These are phyloP conservation scores for Tricholoma matsutake DNA, from an alignment of 768 basidiomycete genomes.

Conservation along the genomic window DNA sequence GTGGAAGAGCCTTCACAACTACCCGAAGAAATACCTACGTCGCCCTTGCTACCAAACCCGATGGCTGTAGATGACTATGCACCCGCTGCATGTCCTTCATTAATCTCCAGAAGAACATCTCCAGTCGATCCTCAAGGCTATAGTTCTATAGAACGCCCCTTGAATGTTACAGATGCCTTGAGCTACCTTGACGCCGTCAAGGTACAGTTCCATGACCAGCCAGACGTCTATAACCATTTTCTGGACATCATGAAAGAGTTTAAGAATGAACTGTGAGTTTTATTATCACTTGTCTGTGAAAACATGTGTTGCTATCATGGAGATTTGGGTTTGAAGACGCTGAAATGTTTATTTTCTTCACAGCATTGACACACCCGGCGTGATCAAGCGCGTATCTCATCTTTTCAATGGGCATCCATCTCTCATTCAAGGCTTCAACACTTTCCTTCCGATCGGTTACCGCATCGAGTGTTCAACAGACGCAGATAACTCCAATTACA, in stretches of 20 bases:
- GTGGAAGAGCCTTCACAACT: background rate
- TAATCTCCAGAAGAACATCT: conserved; percentile 5
- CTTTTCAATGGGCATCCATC: conserved; percentile 88
- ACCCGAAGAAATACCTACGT: conserved; percentile 7
- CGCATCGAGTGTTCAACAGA: conserved; percentile 81
- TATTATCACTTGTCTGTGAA: background rate
- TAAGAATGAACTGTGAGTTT: conserved; percentile 85
- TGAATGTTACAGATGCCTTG: conserved; percentile 92
- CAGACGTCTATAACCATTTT: conserved; percentile 94
- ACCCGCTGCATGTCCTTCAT: conserved; percentile 9
- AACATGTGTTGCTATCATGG: background rate
- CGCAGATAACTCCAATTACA: conserved; percentile 57
- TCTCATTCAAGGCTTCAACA: conserved; percentile 98
- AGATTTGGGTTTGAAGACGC: background rate
- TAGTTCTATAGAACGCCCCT: conserved; percentile 49
- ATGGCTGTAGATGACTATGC: conserved; percentile 15
- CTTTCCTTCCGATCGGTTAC: conserved; percentile 92
- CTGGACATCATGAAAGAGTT: conserved; percentile 99
- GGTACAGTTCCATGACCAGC: conserved; percentile 83
- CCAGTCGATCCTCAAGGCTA: conserved; percentile 31
- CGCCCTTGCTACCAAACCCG: conserved; percentile 4
- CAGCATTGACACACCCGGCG: conserved; percentile 96
- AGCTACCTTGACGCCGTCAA: conserved; percentile 94
- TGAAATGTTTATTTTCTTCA: conserved; percentile 28
- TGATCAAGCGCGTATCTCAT: conserved; percentile 91